Conservation (phyloP, 2,329 filamentous ascomycete genomes). For the Chaetomium globosum region DNA sequence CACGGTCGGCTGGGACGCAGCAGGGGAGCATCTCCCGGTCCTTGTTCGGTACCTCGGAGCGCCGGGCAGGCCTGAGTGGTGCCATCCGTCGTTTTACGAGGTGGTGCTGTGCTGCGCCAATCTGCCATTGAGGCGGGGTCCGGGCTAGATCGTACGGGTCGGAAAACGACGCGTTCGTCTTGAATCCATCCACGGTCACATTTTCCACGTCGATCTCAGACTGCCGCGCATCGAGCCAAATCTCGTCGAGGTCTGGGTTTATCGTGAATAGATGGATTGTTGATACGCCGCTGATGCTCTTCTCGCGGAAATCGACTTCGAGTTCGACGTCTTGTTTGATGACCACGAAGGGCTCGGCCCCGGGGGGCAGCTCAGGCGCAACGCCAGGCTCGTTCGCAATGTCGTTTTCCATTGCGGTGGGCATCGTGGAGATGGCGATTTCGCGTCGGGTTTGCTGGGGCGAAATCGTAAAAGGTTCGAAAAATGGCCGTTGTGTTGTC, state of each 20-base stretch:
- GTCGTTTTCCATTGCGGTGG: slow-evolving; percentile 34
- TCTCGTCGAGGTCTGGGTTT: slow-evolving; percentile 58
- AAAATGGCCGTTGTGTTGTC: background rate
- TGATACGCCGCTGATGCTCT: slow-evolving; percentile 74
- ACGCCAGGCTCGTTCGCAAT: slow-evolving; percentile 23
- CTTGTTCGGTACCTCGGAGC: slow-evolving; percentile 57
- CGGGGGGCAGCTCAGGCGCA: slow-evolving; percentile 25
- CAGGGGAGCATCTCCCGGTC: slow-evolving; percentile 56
- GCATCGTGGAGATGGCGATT: slow-evolving; percentile 33
- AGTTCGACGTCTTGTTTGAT: slow-evolving; percentile 86
- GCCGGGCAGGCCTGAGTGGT: slow-evolving; percentile 55
- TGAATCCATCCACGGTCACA: slow-evolving; percentile 55
- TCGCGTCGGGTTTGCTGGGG: background rate
- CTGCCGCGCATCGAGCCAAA: slow-evolving; percentile 65
- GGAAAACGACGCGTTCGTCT: slow-evolving; percentile 51
- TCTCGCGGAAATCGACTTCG: slow-evolving; percentile 81
- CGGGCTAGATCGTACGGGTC: slow-evolving; percentile 70
- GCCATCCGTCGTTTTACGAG: slow-evolving; percentile 69
- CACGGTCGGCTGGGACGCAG: slow-evolving; percentile 59
- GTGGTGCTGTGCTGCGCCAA: slow-evolving; percentile 74
- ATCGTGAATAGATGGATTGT: slow-evolving; percentile 76
- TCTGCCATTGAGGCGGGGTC: slow-evolving; percentile 62
- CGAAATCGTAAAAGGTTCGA: background rate
- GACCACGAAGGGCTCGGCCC: slow-evolving; percentile 53
- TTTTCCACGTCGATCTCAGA: slow-evolving; percentile 59